Evolutionary conservation across 371 early-diverging fungal species (phyloP).

Genomic region (Blyttiomyces sp.): DNA sequence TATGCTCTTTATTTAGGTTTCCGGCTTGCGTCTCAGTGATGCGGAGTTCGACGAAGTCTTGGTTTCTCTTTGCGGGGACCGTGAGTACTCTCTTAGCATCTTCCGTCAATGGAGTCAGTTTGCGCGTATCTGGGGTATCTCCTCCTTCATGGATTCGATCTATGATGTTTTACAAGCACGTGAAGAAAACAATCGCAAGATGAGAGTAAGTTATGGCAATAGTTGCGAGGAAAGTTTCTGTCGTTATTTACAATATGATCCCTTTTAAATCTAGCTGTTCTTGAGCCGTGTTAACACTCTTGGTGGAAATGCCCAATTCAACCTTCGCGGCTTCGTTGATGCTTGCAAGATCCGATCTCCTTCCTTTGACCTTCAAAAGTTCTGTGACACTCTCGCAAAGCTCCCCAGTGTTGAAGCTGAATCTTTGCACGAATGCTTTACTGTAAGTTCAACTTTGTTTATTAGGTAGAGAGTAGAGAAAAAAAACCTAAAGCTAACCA

Average conservation of each 20-base stretch:
- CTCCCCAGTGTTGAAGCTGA: constrained; percentile 20
- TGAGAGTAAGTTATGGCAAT: constrained; percentile 23
- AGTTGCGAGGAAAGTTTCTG: no score
- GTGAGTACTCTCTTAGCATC: background rate
- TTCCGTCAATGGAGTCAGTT: constrained; percentile 18
- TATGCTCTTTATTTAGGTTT: background rate
- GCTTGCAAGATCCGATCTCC: constrained; percentile 14
- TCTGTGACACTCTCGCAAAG: constrained; percentile 11
- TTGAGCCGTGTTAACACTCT: constrained; percentile 12
- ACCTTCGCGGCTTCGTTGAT: constrained; percentile 18
- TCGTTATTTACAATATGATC: no score
- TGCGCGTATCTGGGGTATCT: constrained; percentile 14
- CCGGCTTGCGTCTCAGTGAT: constrained; percentile 13
- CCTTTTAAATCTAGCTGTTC: constrained; percentile 18
- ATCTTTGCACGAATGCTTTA: constrained; percentile 16
- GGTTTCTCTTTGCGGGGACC: constrained; percentile 13
- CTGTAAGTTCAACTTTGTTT: background rate
- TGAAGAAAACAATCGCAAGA: constrained; percentile 4
- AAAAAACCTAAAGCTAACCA: background rate
- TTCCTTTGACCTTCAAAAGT: constrained; percentile 15
- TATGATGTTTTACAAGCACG: constrained; percentile 8
- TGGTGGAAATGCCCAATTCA: constrained; percentile 20
- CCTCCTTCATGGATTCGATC: constrained; percentile 11
- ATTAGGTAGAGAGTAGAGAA: background rate
- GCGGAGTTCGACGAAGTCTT: constrained; percentile 12